Evolutionary conservation across 495 filamentous ascomycete genomes (phyloP), one percentile per base, ranked within the genome.

Genomic region (Lophium mytilinum): DNA sequence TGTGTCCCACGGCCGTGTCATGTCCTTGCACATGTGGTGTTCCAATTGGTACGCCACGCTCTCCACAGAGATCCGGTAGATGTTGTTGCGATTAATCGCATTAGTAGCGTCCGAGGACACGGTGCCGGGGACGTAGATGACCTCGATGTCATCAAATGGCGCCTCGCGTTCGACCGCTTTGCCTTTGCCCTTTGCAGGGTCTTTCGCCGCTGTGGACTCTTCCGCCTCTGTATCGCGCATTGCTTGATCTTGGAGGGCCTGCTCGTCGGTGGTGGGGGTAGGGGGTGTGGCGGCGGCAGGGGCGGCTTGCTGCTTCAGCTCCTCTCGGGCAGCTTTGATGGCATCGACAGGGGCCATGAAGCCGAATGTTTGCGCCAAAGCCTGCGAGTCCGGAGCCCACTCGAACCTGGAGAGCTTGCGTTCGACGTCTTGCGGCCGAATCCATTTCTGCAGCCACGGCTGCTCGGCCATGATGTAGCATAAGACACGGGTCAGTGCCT

Each of bases 91-190:
- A 21, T 65, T 37, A 49, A 65, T 65, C 24, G 34, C 49, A 33
- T 61, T 61, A 12, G 62, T 65, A 0, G 62, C 62, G 21, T 50
- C 56, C 11, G 62, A 61, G n/a, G 53, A 57, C 3, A 65, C 62
- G 7, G 62, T 65, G 1, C 62, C 62, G 8, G 62, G 53, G 24
- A 65, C 61, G 39, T 54, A 65, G n/a, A 65, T 65, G 21, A 65
- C 50, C 34, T 65, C 62, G 41, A 65, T 65, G 5, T 58, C 57
- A 24, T 65, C 62, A 21, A 46, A 65, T n/a, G 62, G 62, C 4
- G 52, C 57, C 19, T 24, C 12, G 6, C 14, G 18, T 9, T 1
- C 17, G 45, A 15, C 41, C 15, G 15, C 41, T 19, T 48, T 48
- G 45, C 17, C 17, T 9, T 18, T 24, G 9, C 33, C 33, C 14